A percentile compares a stretch with the other conserved stretches of the same genome.
phyloP scores from a whole-genome alignment of 768 basidiomycete genomes.

The Leucosporidium creatinivorum region DNA sequence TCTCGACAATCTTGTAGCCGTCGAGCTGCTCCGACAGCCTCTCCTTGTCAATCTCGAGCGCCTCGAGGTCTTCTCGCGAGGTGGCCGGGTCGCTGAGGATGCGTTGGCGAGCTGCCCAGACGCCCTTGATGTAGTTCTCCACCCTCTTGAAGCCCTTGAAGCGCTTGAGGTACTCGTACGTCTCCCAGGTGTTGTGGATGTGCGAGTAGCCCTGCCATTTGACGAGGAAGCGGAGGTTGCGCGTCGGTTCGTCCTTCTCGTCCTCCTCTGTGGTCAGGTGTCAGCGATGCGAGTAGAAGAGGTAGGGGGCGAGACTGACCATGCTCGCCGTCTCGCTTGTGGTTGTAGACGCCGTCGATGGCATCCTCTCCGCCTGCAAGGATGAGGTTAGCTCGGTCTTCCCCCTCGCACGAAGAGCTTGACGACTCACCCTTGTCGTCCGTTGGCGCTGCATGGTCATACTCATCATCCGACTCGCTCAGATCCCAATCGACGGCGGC shows the following conservation, averaged over 20 bases:
- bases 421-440: slow-evolving; percentile 25
- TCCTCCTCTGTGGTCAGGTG: slow-evolving; percentile 48
- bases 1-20: slow-evolving; percentile 81
- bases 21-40: slow-evolving; percentile 86
- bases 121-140: slow-evolving; percentile 93
- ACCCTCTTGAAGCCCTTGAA: slow-evolving; percentile 95
- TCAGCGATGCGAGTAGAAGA: slow-evolving; percentile 39
- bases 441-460: slow-evolving; percentile 5
- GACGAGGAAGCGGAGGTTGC: slow-evolving; percentile 67
- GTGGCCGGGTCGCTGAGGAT: slow-evolving; percentile 59
- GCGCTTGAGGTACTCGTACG: slow-evolving; percentile 88
- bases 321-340: slow-evolving; percentile 74
- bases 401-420: neutral
- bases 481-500: slow-evolving; percentile 27
- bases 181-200: slow-evolving; percentile 98
- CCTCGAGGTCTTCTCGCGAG: slow-evolving; percentile 80
- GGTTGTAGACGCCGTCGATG: slow-evolving; percentile 83
- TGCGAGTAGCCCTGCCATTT: slow-evolving; percentile 99
- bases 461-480: slow-evolving; percentile 36
- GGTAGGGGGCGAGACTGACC: slow-evolving; percentile 37
- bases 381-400: neutral
- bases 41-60: slow-evolving; percentile 80
- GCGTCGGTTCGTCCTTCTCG: slow-evolving; percentile 27
- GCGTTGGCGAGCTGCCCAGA: slow-evolving; percentile 64
- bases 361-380: slow-evolving; percentile 48